These are phyloP conservation scores for Talaromyces sp. DNA, from an alignment of 2,329 filamentous ascomycete genomes.

Conservation along the genomic window DNA sequence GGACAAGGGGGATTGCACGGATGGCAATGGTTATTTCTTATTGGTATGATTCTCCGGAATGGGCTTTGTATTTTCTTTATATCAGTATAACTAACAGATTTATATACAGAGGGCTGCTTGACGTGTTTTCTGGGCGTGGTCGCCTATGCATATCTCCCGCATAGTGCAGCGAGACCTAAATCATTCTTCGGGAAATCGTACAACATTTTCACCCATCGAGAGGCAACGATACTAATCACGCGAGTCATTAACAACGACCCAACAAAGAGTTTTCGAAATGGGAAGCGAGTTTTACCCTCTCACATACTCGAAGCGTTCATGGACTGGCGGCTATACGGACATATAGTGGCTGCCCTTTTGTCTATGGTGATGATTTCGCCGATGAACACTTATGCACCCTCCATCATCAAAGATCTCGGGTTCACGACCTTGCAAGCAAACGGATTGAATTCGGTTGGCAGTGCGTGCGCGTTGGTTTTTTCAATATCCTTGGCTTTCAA, in stretches of 20 bases:
- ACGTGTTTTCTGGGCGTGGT: constrained; percentile 8
- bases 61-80: not conserved
- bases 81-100: not conserved
- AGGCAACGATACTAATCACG: constrained; percentile 13
- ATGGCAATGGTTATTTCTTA: constrained; percentile 11
- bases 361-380: constrained; percentile 13
- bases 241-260: constrained; percentile 7
- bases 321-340: constrained; percentile 11
- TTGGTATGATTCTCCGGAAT: not conserved
- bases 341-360: constrained; percentile 10
- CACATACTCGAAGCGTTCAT: constrained; percentile 8
- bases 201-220: constrained; percentile 15
- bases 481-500: constrained; percentile 17
- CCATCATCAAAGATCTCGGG: constrained; percentile 49
- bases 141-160: constrained; percentile 19
- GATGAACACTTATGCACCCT: constrained; percentile 46
- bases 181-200: constrained; percentile 12
- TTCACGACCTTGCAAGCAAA: constrained; percentile 44
- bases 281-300: not conserved
- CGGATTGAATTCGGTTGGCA: constrained; percentile 49
- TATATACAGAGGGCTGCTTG: constrained; percentile 3
- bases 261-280: constrained; percentile 6
- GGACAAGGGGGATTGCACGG: constrained; percentile 5
- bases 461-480: constrained; percentile 15
- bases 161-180: constrained; percentile 20